A percentile compares a stretch with the other conserved stretches of the same genome.
These are phyloP conservation scores for Leptomonas pyrrhocoris DNA, from an alignment of 208 protist genomes.

Conservation along the genomic window DNA sequence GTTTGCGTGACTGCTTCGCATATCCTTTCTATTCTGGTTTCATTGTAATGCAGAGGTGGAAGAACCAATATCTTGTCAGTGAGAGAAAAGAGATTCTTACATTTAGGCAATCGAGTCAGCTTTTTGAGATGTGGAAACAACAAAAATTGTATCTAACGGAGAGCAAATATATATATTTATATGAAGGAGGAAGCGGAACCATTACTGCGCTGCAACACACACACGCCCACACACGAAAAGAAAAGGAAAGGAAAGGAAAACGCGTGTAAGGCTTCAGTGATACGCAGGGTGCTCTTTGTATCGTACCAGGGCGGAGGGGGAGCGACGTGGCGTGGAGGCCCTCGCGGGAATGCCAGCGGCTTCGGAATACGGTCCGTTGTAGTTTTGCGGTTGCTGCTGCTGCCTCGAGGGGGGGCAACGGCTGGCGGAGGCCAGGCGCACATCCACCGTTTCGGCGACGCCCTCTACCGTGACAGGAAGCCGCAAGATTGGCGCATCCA, in stretches of 20 bases:
- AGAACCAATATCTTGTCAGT: too few relatives aligned
- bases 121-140: too few relatives aligned
- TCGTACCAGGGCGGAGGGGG: background rate
- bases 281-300: conserved; percentile 18
- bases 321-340: background rate
- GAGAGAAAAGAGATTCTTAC: too few relatives aligned
- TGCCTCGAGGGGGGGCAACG: background rate
- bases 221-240: background rate
- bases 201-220: background rate
- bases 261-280: background rate
- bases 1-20: too few relatives aligned
- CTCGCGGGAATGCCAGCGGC: background rate
- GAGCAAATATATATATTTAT: too few relatives aligned
- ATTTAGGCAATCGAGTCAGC: too few relatives aligned
- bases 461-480: conserved; percentile 48
- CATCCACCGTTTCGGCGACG: conserved; percentile 43
- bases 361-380: background rate
- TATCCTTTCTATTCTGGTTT: too few relatives aligned
- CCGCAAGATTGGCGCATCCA: conserved; percentile 57
- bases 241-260: background rate
- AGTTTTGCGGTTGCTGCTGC: background rate
- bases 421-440: conserved; percentile 44
- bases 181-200: too few relatives aligned
- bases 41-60: too few relatives aligned
- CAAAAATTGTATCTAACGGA: too few relatives aligned